Evolutionary conservation across 441 rosid species (phyloP), one percentile per base, ranked within the genome.

Genomic region (Adansonia grandidieri): DNA sequence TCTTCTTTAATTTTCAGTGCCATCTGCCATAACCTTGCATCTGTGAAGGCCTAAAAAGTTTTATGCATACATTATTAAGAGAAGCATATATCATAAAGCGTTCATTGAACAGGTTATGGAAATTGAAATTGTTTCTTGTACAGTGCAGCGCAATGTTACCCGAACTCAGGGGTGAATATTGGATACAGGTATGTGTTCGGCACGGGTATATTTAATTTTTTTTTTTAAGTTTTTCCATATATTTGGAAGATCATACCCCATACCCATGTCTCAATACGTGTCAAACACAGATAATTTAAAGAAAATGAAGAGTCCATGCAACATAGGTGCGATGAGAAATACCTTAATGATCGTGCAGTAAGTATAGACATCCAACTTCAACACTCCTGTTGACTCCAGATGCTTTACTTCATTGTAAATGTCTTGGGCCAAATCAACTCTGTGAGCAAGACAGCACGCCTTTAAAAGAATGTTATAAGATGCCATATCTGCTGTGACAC

Each of bases 291-390:
- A 37, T 37, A 37, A 37, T 37, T 37, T 37, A 37, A 37, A 37
- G 42, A 37, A 37, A 37, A 37, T 37, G 42, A 37, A 37, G 2
- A 64, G 45, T 64, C 69, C 19, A 14, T 32, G 22, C n/a, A 64
- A 64, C 20, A n/a, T 64, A 37, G 19, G 60, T 61, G 79, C 85
- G 42, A 28, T 28, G 66, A 74, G 50, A 74, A 75, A 51, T 81
- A 94, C 99, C 96, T 92, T 96, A 76, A 96, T 86, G 72, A 96
- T 90, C 17, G 97, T 94, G 89, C 98, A 90, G 86, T 96, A 92
- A 24, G 99, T 96, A 86, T 90, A 92, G 66, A 88, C 90, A 67
- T 94, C 99, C 89, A 94, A 83, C 85, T 91, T 92, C 83, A 92
- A 51, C 7, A 63, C 77, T 77, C 92, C 93, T 4, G 89, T 74